Percentiles rank a stretch among this genome's conserved stretches.
phyloP scores from a whole-genome alignment of 2,329 filamentous ascomycete genomes.

The Fusarium sp. region DNA sequence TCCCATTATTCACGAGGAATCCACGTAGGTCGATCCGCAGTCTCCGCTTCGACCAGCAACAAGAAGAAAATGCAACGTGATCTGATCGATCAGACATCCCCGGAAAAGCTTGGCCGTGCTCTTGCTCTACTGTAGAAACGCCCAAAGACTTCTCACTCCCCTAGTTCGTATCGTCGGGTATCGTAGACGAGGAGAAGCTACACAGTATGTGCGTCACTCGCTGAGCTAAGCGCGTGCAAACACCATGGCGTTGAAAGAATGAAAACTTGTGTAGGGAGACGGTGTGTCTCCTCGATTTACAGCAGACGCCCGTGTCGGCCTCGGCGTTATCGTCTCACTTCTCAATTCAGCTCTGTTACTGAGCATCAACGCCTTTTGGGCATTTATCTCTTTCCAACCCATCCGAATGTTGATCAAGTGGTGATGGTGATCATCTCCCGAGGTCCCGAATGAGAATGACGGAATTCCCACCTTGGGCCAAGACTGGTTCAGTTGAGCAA shows the following conservation, averaged over 20 bases:
- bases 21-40: constrained; percentile 12
- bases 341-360: constrained; percentile 16
- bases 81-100: constrained; percentile 33
- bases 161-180: constrained; percentile 8
- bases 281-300: background rate
- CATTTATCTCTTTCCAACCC: background rate
- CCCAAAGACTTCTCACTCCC: constrained; percentile 3
- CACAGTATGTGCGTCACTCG: constrained; percentile 10
- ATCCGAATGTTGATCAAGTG: constrained; percentile 26
- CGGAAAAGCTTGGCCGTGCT: constrained; percentile 27
- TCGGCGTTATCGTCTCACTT: constrained; percentile 10
- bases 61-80: constrained; percentile 30
- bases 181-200: background rate
- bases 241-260: constrained; percentile 17
- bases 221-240: constrained; percentile 32
- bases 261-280: background rate
- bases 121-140: constrained; percentile 19
- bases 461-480: constrained; percentile 17
- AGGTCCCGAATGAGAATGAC: constrained; percentile 20
- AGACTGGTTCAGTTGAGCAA: background rate
- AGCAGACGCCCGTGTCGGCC: background rate
- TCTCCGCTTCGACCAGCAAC: constrained; percentile 19
- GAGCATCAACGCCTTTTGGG: constrained; percentile 4
- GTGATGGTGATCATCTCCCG: constrained; percentile 22
- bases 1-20: constrained; percentile 18